Conservation (phyloP, 768 basidiomycete species). For the Psilocybe subaeruginosa region DNA sequence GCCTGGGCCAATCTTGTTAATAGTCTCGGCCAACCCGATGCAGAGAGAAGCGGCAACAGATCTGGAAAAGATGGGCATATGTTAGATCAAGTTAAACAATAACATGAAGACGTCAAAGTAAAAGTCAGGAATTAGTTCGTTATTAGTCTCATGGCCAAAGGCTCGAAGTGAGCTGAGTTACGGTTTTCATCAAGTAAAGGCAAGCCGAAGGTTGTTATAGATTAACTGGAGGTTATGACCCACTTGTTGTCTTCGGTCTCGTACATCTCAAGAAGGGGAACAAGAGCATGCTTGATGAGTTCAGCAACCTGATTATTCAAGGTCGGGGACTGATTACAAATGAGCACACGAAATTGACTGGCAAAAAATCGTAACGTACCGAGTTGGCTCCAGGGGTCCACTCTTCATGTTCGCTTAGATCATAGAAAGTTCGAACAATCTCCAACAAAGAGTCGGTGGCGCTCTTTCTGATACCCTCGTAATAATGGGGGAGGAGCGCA, state of each 20-base stretch:
- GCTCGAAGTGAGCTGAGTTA: conserved; percentile 86
- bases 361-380: conserved; percentile 43
- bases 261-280: conserved; percentile 84
- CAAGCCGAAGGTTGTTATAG: not conserved
- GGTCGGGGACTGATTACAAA: conserved; percentile 30
- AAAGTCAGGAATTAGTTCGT: conserved; percentile 38
- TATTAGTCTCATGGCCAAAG: conserved; percentile 60
- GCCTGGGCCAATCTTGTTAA: conserved; percentile 89
- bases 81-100: conserved; percentile 6
- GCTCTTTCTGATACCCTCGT: conserved; percentile 96
- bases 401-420: conserved; percentile 77
- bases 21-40: conserved; percentile 86
- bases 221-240: conserved; percentile 36
- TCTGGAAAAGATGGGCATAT: conserved; percentile 42
- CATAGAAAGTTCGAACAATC: conserved; percentile 90
- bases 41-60: conserved; percentile 88
- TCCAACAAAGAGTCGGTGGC: conserved; percentile 87
- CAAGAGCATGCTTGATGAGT: conserved; percentile 75
- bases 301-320: conserved; percentile 75
- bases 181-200: conserved; percentile 47
- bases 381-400: conserved; percentile 75
- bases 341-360: not conserved
- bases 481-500: conserved; percentile 84
- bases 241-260: conserved; percentile 97
- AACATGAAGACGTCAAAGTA: conserved; percentile 1